phyloP scores from a whole-genome alignment of 352 stramenopile genomes.

The Albugo candida region DNA sequence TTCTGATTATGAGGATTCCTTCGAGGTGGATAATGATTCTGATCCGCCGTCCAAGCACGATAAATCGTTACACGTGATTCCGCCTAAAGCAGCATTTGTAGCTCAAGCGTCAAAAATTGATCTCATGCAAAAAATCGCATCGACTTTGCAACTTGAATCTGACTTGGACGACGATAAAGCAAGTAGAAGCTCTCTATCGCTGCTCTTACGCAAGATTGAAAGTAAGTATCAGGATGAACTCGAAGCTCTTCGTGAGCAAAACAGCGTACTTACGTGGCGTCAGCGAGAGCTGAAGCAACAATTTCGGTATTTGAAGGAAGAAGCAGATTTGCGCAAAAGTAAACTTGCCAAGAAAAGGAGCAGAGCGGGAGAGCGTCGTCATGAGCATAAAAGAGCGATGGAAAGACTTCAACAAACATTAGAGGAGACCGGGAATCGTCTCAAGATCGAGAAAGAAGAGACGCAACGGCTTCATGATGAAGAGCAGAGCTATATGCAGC shows the following conservation, averaged over 20 bases:
- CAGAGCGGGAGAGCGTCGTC: conserved; percentile 32
- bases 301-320: conserved; percentile 32
- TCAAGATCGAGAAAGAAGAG: conserved; percentile 3
- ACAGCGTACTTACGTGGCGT: conserved; percentile 41
- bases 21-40: too few relatives aligned
- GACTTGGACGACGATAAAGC: too few relatives aligned
- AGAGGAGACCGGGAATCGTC: background rate
- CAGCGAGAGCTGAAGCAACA: conserved; percentile 55
- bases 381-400: conserved; percentile 30
- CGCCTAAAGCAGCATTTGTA: too few relatives aligned
- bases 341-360: conserved; percentile 56
- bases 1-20: too few relatives aligned
- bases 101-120: too few relatives aligned
- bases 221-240: conserved; percentile 66
- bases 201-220: conserved; percentile 56
- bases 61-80: too few relatives aligned
- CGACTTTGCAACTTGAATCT: too few relatives aligned
- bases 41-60: too few relatives aligned
- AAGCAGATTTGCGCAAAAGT: conserved; percentile 38
- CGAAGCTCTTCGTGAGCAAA: conserved; percentile 45
- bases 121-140: too few relatives aligned
- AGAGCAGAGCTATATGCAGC: background rate
- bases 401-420: conserved; percentile 25
- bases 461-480: conserved; percentile 1
- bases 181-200: conserved; percentile 15